These are phyloP conservation scores for Halophytophthora batemanensis DNA, from an alignment of 352 stramenopile species.

Conservation along the genomic window DNA sequence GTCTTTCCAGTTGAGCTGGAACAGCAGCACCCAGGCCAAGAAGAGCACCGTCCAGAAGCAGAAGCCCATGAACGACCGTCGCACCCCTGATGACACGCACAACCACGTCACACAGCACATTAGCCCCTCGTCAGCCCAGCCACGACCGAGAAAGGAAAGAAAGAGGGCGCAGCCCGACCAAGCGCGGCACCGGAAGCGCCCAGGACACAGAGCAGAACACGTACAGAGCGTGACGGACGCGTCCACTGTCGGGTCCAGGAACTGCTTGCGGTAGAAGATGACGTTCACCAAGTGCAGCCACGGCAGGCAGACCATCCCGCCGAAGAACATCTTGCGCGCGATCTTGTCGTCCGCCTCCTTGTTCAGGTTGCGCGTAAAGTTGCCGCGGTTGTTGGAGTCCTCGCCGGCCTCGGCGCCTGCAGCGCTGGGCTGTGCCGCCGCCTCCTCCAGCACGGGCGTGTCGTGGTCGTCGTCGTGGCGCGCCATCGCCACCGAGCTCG, in stretches of 20 bases:
- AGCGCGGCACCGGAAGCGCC: background rate
- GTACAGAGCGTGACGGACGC: conserved; percentile 72
- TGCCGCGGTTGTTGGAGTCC: conserved; percentile 73
- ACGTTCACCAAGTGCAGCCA: conserved; percentile 85
- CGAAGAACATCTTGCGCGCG: conserved; percentile 84
- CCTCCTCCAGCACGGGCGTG: conserved; percentile 60
- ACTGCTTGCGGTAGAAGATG: conserved; percentile 80
- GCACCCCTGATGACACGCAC: conserved; percentile 46
- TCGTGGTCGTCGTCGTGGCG: conserved; percentile 28
- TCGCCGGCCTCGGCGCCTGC: conserved; percentile 1
- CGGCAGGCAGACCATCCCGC: conserved; percentile 63
- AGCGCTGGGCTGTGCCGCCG: conserved; percentile 13
- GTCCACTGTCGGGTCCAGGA: conserved; percentile 65
- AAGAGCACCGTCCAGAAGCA: conserved; percentile 72
- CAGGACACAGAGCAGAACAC: conserved; percentile 11
- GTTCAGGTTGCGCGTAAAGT: conserved; percentile 87
- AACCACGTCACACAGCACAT: background rate
- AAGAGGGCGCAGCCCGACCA: too few relatives aligned
- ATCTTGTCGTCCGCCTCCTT: conserved; percentile 68
- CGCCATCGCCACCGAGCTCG: conserved; percentile 15
- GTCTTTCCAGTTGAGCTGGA: conserved; percentile 86
- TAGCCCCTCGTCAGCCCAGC: background rate
- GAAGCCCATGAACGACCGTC: conserved; percentile 70
- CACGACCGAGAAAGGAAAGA: too few relatives aligned
- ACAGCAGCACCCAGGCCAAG: conserved; percentile 69